These are phyloP conservation scores for Ceratocystis huliohia DNA, from an alignment of 2,329 filamentous ascomycete species.

Conservation along the genomic window DNA sequence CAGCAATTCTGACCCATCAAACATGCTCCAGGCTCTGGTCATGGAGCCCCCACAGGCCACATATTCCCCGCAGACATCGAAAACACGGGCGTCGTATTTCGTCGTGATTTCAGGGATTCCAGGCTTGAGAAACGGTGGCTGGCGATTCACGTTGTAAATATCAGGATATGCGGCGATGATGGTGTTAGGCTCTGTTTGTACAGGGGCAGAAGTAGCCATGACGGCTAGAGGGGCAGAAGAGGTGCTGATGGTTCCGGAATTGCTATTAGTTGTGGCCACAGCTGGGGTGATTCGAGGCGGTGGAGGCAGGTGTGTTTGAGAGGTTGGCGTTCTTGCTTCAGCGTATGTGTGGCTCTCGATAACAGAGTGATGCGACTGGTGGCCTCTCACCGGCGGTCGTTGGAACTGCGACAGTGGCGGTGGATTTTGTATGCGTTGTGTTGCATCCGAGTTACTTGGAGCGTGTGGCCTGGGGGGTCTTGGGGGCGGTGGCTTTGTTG, in stretches of 20 bases:
- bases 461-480: constrained; percentile 15
- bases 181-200: constrained; percentile 35
- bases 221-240: constrained; percentile 18
- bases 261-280: constrained; percentile 22
- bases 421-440: constrained; percentile 1
- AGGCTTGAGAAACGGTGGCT: constrained; percentile 61
- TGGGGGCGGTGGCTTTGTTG: constrained; percentile 18
- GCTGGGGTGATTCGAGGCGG: constrained; percentile 16
- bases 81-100: constrained; percentile 73
- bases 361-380: constrained; percentile 20
- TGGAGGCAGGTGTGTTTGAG: constrained; percentile 12
- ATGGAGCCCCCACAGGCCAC: constrained; percentile 78
- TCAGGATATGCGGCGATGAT: constrained; percentile 63
- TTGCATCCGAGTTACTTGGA: constrained; percentile 11
- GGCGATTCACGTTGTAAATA: constrained; percentile 67
- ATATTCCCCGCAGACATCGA: constrained; percentile 78
- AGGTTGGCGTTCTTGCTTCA: constrained; percentile 8
- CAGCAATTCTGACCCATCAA: constrained; percentile 69
- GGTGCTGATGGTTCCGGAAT: constrained; percentile 21
- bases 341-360: constrained; percentile 10
- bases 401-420: constrained; percentile 15
- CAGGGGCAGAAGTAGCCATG: constrained; percentile 10
- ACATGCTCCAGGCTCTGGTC: constrained; percentile 77
- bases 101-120: constrained; percentile 65
- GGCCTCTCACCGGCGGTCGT: constrained; percentile 14